Evolutionary conservation across 805 yeast species (phyloP).

Genomic region (Yamadazyma ubonensis): DNA sequence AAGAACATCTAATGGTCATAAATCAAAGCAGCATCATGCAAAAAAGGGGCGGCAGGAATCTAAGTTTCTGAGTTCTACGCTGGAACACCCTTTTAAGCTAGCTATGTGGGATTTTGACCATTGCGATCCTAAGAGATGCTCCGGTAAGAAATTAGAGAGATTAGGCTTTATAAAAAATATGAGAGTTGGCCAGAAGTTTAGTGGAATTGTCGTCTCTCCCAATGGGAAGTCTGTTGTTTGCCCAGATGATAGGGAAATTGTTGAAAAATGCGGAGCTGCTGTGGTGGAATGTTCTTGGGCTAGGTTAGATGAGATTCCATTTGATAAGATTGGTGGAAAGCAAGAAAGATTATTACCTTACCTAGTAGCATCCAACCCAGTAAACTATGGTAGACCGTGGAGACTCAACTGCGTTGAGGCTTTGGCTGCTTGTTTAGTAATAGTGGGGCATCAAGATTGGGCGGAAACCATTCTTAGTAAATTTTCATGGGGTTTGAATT

Average conservation of each 20-base stretch:
- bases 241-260: conserved; percentile 78
- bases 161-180: conserved; percentile 77
- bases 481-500: conserved; percentile 93
- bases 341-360: conserved; percentile 87
- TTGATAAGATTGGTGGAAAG: conserved; percentile 85
- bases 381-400: conserved; percentile 97
- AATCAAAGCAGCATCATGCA: conserved; percentile 52
- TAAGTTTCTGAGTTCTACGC: conserved; percentile 32
- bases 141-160: conserved; percentile 91
- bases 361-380: conserved; percentile 94
- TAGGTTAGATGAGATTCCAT: conserved; percentile 93
- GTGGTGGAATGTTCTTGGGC: conserved; percentile 99
- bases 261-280: conserved; percentile 84
- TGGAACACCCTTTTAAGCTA: conserved; percentile 61
- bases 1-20: conserved; percentile 55
- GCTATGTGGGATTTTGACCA: conserved; percentile 99
- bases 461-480: conserved; percentile 72
- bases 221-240: conserved; percentile 88
- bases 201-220: conserved; percentile 89
- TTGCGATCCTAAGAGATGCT: conserved; percentile 96
- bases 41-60: conserved; percentile 37
- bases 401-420: conserved; percentile 95
- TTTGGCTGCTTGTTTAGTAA: conserved; percentile 93
- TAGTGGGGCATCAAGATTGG: conserved; percentile 89
- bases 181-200: conserved; percentile 90